Percentiles rank a stretch among this genome's conserved stretches.
Evolutionary conservation across 768 basidiomycete genomes (phyloP).

Genomic region (Mycena floridula): DNA sequence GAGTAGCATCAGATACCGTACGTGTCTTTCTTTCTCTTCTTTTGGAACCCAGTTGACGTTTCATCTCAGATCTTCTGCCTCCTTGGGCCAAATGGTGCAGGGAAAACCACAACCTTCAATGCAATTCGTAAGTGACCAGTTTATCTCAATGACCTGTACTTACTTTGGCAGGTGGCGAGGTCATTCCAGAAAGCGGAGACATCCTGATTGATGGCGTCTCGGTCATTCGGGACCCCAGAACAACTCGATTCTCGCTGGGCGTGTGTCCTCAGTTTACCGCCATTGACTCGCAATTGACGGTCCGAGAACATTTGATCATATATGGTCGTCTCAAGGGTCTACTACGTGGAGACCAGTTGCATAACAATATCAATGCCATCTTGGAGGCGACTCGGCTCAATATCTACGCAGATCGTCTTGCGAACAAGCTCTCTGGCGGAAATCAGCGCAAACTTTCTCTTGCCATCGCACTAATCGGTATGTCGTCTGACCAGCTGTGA

Average conservation of each 20-base stretch:
- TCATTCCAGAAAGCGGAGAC: constrained; percentile 63
- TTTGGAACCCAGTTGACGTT: no score
- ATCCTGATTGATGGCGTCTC: constrained; percentile 62
- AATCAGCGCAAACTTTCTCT: constrained; percentile 74
- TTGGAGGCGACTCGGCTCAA: constrained; percentile 52
- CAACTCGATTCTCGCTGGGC: constrained; percentile 63
- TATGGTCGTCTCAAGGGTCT: constrained; percentile 75
- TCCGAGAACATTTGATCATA: constrained; percentile 67
- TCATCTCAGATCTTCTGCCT: constrained; percentile 67
- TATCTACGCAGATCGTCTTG: constrained; percentile 62
- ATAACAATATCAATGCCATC: constrained; percentile 47
- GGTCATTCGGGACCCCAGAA: constrained; percentile 55
- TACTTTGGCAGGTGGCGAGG: constrained; percentile 48
- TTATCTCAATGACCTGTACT: not conserved
- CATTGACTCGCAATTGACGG: constrained; percentile 72
- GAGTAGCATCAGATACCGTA: constrained; percentile 53
- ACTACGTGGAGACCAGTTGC: constrained; percentile 38
- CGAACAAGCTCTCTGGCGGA: constrained; percentile 71
- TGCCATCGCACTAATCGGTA: constrained; percentile 71
- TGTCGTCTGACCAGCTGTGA: constrained; percentile 1
- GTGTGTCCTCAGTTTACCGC: constrained; percentile 85
- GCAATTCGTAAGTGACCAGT: constrained; percentile 54
- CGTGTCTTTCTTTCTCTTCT: no score
- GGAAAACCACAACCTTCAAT: constrained; percentile 79
- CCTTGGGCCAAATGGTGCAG: constrained; percentile 79